These are phyloP conservation scores for Pisolithus microcarpus DNA, from an alignment of 768 basidiomycete genomes.

Conservation along the genomic window DNA sequence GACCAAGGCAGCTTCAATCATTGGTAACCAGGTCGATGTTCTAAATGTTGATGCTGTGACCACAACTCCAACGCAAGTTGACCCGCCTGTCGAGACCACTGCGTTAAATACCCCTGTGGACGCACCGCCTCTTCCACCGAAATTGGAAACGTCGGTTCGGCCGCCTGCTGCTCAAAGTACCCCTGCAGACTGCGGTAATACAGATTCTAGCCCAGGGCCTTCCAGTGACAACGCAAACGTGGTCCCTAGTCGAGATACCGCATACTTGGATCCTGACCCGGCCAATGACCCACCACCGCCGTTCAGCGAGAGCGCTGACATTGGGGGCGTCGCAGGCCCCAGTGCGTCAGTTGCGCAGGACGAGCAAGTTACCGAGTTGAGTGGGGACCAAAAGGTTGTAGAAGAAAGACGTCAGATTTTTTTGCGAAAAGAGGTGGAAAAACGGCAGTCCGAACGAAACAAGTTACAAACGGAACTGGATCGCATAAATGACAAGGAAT, in stretches of 20 bases:
- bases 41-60: constrained; percentile 7
- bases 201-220: constrained; percentile 5
- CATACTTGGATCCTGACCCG: constrained; percentile 5
- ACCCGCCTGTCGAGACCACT: constrained; percentile 10
- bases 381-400: constrained; percentile 11
- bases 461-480: constrained; percentile 5
- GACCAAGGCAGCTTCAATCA: background rate
- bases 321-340: background rate
- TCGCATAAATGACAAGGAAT: background rate
- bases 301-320: constrained; percentile 17
- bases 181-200: constrained; percentile 4
- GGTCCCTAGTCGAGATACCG: background rate
- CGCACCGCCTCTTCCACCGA: constrained; percentile 4
- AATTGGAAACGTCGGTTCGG: background rate
- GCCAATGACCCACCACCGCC: constrained; percentile 20
- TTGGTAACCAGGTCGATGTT: constrained; percentile 5
- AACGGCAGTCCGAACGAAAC: constrained; percentile 7
- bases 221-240: background rate
- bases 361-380: constrained; percentile 14
- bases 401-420: constrained; percentile 19
- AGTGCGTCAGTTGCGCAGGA: constrained; percentile 14
- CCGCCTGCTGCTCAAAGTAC: too few relatives aligned
- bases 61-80: constrained; percentile 20
- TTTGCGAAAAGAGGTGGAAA: constrained; percentile 9
- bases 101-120: constrained; percentile 8